Evolutionary conservation across 768 basidiomycete genomes (phyloP), one percentile per base, ranked within the genome.

Genomic region (Symmetrospora coprosmae): DNA sequence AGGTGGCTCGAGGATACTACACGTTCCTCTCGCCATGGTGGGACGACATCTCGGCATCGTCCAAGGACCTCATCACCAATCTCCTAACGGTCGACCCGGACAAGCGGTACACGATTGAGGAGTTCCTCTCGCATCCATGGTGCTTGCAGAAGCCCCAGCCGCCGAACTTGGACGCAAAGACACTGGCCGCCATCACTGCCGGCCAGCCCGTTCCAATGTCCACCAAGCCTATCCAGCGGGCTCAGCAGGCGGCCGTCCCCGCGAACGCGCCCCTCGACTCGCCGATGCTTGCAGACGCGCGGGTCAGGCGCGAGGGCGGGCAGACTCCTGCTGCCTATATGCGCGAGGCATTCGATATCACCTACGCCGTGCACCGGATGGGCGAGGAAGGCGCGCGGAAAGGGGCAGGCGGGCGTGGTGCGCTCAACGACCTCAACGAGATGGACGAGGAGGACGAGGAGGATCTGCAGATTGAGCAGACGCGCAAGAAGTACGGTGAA

Each of bases 21-120:
- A 97, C 94, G 0, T 99, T 99, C 77, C 75, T 99, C 48, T 92
- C 87, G 67, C 94, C 94, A 1, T 99, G 96, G 89, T 99, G 94
- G 94, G 92, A 99, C 68, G 86, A 94, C 66, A 87, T 96, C 65
- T 87, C 84, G 63, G 70, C 76, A 62, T 79, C 82, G 60, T 86
- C 88, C 25, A 97, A 96, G 76, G 91, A 97, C 66, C 77, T 99
- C 39, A 92, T 99, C 68, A 82, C 83, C 19, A 91, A 97, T 71
- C 76, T 99, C 2, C 81, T 99, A 13, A 96, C 91, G 67, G 87
- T 97, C 41, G 90, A 99, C 71, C 91, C 94, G 1, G 81, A 86
- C 4, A 86, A 90, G 70, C 82, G 94, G 63, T 97, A 88, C 72
- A 94, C 91, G 16, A 97, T 99, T 70, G 91, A 97, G 71, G 91